Evolutionary conservation across 768 basidiomycete species (phyloP).

Genomic region (Fomitopsis pulvina): DNA sequence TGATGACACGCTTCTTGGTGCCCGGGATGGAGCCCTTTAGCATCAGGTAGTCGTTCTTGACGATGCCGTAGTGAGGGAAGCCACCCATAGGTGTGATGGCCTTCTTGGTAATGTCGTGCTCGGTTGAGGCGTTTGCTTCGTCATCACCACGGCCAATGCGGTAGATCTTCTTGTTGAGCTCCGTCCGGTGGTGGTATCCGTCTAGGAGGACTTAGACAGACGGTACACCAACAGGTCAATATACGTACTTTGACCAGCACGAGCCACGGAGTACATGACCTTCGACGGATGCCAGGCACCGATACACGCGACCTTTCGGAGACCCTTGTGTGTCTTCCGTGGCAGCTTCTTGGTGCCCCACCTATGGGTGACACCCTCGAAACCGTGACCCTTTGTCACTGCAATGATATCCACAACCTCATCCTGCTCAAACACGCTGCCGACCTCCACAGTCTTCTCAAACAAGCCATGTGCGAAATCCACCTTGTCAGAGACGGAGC

Average conservation of each 20-base stretch:
- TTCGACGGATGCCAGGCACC: slow-evolving; percentile 98
- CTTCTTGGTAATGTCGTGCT: slow-evolving; percentile 92
- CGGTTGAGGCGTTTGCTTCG: slow-evolving; percentile 84
- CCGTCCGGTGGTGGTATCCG: slow-evolving; percentile 94
- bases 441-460: slow-evolving; percentile 91
- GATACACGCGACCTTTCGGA: slow-evolving; percentile 98
- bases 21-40: slow-evolving; percentile 95
- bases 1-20: slow-evolving; percentile 97
- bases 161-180: slow-evolving; percentile 99
- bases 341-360: slow-evolving; percentile 99
- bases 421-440: slow-evolving; percentile 89
- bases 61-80: slow-evolving; percentile 98
- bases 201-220: too few relatives aligned
- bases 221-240: slow-evolving; percentile 2
- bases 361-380: slow-evolving; percentile 98
- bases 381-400: slow-evolving; percentile 99
- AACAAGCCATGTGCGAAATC: slow-evolving; percentile 90
- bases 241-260: slow-evolving; percentile 96
- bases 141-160: slow-evolving; percentile 80
- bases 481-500: slow-evolving; percentile 93
- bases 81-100: slow-evolving; percentile 95
- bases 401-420: slow-evolving; percentile 96
- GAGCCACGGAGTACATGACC: slow-evolving; percentile 99
- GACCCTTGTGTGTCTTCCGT: slow-evolving; percentile 99
- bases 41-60: slow-evolving; percentile 98